A percentile compares a stretch with the other conserved stretches of the same genome.
Conservation (phyloP, 306 rosid species). For the Bauhinia variegata region DNA sequence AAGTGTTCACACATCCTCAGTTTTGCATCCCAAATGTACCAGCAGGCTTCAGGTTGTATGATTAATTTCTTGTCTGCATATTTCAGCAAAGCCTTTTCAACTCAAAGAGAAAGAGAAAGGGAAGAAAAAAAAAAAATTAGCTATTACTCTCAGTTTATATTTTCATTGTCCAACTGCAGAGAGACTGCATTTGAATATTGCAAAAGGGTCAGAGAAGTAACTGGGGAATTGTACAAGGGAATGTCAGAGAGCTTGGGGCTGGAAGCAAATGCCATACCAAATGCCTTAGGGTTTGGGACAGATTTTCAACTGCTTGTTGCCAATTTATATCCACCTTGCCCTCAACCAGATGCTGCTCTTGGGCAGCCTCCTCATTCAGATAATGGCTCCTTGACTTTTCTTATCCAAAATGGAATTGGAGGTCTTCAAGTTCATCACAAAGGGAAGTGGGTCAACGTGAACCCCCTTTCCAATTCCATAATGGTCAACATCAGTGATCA, state of each 20-base stretch:
- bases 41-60: slow-evolving; percentile 11
- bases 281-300: not conserved
- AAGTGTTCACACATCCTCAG: not conserved
- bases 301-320: not conserved
- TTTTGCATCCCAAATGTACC: slow-evolving; percentile 22
- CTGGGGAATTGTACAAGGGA: not conserved
- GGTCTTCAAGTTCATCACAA: not conserved
- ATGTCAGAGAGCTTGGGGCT: not conserved
- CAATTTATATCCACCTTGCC: not conserved
- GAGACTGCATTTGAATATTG: not conserved
- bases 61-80: slow-evolving; percentile 56
- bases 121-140: too few species aligned
- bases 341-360: not conserved
- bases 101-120: too few species aligned
- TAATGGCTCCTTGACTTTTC: not conserved
- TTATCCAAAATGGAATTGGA: not conserved
- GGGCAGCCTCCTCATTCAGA: slow-evolving; percentile 2
- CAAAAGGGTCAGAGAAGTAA: not conserved
- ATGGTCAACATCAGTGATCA: too few species aligned
- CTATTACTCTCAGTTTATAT: too few species aligned
- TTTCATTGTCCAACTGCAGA: too few species aligned
- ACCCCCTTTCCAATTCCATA: too few species aligned
- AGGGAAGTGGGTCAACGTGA: not conserved
- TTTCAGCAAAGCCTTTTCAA: too few species aligned
- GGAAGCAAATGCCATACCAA: not conserved